Conservation (phyloP, 306 rosid species). For the Sophora flavescens region DNA sequence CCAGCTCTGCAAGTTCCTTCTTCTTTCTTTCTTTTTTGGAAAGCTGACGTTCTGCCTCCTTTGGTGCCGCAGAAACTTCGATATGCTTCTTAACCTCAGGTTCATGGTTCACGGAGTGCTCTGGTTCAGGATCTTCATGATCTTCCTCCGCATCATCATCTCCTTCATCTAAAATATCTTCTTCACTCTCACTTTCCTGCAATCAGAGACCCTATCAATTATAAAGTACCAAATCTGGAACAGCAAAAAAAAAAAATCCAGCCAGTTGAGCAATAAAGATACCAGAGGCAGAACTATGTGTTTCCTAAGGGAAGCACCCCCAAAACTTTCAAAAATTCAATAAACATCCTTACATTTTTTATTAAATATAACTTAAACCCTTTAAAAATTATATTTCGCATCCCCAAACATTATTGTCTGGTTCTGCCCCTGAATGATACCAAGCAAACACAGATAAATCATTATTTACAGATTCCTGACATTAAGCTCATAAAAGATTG, state of each 20-base stretch:
- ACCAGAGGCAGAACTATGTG: neutral
- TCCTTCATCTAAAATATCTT: constrained; percentile 86
- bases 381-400: too few relatives aligned
- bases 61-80: constrained; percentile 65
- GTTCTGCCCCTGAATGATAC: too few relatives aligned
- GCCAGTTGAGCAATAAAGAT: constrained; percentile 17
- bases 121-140: constrained; percentile 68
- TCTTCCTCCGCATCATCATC: constrained; percentile 93
- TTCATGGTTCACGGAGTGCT: constrained; percentile 59
- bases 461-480: too few relatives aligned
- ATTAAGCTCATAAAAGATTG: too few relatives aligned
- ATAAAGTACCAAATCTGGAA: constrained; percentile 23
- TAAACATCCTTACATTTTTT: too few relatives aligned
- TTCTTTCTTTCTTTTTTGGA: constrained; percentile 92
- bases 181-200: constrained; percentile 90
- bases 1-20: constrained; percentile 96
- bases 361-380: too few relatives aligned
- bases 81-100: constrained; percentile 60
- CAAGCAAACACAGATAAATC: too few relatives aligned
- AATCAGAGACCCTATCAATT: constrained; percentile 11
- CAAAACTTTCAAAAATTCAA: too few relatives aligned
- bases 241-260: constrained; percentile 19
- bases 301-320: too few relatives aligned
- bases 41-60: constrained; percentile 88
- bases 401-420: too few relatives aligned